These are phyloP conservation scores for Aspergillus sp. DNA, from an alignment of 2,329 filamentous ascomycete genomes.

Conservation along the genomic window DNA sequence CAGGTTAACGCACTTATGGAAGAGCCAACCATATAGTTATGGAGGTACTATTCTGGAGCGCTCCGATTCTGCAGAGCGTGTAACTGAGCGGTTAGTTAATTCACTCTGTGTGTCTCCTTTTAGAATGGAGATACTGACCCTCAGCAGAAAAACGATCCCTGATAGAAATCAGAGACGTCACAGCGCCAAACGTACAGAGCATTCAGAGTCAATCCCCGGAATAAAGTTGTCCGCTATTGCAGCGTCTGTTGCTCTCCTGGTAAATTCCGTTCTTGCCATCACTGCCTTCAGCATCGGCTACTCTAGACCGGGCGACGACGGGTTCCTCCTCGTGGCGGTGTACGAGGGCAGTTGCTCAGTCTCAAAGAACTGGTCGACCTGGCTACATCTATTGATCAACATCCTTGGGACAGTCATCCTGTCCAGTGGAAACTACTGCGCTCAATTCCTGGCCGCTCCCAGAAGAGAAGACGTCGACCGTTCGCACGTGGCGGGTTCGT, in stretches of 20 bases:
- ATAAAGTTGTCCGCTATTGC: background rate
- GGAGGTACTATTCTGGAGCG: too few species aligned
- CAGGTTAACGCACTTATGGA: too few species aligned
- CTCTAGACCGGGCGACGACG: background rate
- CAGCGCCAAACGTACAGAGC: too few species aligned
- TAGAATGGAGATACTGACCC: too few species aligned
- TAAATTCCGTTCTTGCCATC: background rate
- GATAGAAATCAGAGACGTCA: too few species aligned
- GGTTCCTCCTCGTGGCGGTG: background rate
- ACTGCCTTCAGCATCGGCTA: background rate
- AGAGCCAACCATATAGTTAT: too few species aligned
- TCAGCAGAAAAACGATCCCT: too few species aligned
- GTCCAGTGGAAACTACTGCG: constrained; percentile 49
- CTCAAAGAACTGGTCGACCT: background rate
- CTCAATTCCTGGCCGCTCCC: constrained; percentile 51
- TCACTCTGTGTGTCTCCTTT: too few species aligned
- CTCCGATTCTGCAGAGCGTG: too few species aligned
- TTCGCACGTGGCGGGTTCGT: constrained; percentile 41
- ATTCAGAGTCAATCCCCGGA: background rate
- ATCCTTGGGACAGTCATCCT: constrained; percentile 43
- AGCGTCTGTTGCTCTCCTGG: background rate
- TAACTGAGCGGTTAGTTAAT: too few species aligned
- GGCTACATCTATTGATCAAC: background rate
- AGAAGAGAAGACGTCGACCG: constrained; percentile 48
- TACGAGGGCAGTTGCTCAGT: background rate